Base-by-base conservation (phyloP, 768 basidiomycete species). In the Bullera alba region DNA sequence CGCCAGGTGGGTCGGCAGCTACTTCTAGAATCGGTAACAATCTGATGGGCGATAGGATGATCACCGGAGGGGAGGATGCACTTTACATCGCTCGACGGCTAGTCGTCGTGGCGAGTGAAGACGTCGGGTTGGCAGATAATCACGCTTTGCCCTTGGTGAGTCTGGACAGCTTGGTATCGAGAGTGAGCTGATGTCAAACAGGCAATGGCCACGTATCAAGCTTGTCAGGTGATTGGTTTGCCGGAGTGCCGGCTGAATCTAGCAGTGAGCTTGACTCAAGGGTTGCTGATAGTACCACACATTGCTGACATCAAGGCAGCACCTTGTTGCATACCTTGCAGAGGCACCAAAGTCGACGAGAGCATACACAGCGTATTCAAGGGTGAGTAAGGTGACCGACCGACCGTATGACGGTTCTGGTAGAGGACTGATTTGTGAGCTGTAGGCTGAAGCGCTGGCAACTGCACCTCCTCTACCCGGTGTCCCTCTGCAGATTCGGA, bases 331-430 rank as follows among this genome's bases (percentile, higher is more conserved):
- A 23, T 86, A 87, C 69, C 79, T 91, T 42, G 76, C 84, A n/a
- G 85, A 87, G 69, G 83, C 86, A 1, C 83, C 82, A 0, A 91
- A 91, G 71, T 84, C 82, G 26, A 87, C 85, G 0, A 80, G 87
- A 19, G 72, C 83, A 3, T 91, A 90, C 62, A 81, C 82, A 46
- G 88, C 82, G 0, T 90, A 88, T 71, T 80, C 79, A 21, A 75
- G 77, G 27, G 76, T 74, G 27, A 58, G 70, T 41, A 21, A 7
- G 14, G 21, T 42, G 19, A 16, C 42, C 6, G 19, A 14, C 3
- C 16, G 16, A 22, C 39, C 14, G 1, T n/a, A 27, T 28, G 46
- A 23, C 25, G 16, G 21, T 36, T 28, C 43, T 37, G 16, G 10
- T 19, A 19, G 26, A 16, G 34, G n/a, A n/a, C 23, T 25, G 17